phyloP scores from a whole-genome alignment of 164 flowering plant genomes.

The Pachysandra terminalis region DNA sequence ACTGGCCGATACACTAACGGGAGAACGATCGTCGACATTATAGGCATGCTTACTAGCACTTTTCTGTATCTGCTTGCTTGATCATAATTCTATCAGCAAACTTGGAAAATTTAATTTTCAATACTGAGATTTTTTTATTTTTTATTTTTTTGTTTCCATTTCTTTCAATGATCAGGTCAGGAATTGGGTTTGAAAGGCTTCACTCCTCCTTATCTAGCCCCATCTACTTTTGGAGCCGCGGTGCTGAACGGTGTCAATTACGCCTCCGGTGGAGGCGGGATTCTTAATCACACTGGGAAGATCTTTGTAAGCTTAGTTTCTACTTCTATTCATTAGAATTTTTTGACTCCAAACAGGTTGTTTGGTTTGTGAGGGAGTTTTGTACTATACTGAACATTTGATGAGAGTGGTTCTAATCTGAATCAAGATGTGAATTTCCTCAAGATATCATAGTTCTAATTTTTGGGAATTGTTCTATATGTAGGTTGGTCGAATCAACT shows the following conservation, averaged over 20 bases:
- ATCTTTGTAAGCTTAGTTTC: slow-evolving; percentile 42
- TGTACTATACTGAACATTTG: no score
- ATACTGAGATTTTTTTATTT: not conserved
- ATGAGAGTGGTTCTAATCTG: no score
- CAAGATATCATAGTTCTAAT: no score
- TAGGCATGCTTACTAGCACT: slow-evolving; percentile 35
- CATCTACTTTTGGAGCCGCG: slow-evolving; percentile 39
- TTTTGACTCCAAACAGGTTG: no score
- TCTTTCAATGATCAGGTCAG: slow-evolving; percentile 52
- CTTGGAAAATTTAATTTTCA: not conserved
- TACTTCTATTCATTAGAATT: not conserved
- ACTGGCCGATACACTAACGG: slow-evolving; percentile 80
- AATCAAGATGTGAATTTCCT: not conserved
- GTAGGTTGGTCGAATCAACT: slow-evolving; percentile 48
- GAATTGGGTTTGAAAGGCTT: slow-evolving; percentile 37
- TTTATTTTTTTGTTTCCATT: no score
- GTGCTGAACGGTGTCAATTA: slow-evolving; percentile 53
- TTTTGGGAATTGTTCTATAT: no score
- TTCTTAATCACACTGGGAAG: slow-evolving; percentile 43
- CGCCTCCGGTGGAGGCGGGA: slow-evolving; percentile 66
- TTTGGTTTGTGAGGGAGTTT: no score
- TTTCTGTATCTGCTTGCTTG: not conserved
- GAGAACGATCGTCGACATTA: slow-evolving; percentile 61
- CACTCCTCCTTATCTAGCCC: slow-evolving; percentile 60
- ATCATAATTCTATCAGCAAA: not conserved